Evolutionary conservation across 2,329 filamentous ascomycete genomes (phyloP).

Genomic region (Exophiala bonariae): DNA sequence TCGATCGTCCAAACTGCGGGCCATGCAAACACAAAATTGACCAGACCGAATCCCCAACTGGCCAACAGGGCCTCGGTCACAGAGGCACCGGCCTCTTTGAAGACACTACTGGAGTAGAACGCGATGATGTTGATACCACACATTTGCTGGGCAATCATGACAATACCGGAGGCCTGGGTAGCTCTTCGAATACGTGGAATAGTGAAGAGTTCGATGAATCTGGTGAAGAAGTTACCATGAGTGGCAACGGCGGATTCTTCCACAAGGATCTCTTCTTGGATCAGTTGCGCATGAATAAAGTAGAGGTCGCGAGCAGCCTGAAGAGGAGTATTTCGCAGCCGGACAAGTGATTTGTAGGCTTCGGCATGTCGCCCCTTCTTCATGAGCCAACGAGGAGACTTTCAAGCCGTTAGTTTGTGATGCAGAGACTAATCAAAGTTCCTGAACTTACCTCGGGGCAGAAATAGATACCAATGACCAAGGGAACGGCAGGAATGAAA

Average conservation of each 20-base stretch:
- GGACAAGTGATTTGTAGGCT: constrained; percentile 44
- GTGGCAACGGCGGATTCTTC: constrained; percentile 33
- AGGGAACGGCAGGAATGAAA: constrained; percentile 48
- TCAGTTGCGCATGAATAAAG: constrained; percentile 43
- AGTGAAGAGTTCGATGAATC: constrained; percentile 56
- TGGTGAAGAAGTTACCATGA: constrained; percentile 58
- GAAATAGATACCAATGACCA: constrained; percentile 47
- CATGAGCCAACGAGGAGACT: constrained; percentile 52
- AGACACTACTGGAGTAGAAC: constrained; percentile 68
- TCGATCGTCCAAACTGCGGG: constrained; percentile 63
- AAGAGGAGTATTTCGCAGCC: constrained; percentile 43
- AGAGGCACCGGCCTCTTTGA: constrained; percentile 55
- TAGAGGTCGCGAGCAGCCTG: constrained; percentile 48
- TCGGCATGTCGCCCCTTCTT: constrained; percentile 42
- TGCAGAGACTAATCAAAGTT: neutral
- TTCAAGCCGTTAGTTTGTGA: neutral
- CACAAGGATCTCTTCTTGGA: constrained; percentile 32
- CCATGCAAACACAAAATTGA: constrained; percentile 67
- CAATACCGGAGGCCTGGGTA: constrained; percentile 72
- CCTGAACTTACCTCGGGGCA: constrained; percentile 35
- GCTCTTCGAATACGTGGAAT: constrained; percentile 56
- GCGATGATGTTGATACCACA: constrained; percentile 73
- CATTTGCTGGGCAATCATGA: constrained; percentile 79
- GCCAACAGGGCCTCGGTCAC: constrained; percentile 59
- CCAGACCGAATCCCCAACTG: constrained; percentile 64